Evolutionary conservation across 2,329 filamentous ascomycete species (phyloP).

Genomic region (Fusarium camptoceras): DNA sequence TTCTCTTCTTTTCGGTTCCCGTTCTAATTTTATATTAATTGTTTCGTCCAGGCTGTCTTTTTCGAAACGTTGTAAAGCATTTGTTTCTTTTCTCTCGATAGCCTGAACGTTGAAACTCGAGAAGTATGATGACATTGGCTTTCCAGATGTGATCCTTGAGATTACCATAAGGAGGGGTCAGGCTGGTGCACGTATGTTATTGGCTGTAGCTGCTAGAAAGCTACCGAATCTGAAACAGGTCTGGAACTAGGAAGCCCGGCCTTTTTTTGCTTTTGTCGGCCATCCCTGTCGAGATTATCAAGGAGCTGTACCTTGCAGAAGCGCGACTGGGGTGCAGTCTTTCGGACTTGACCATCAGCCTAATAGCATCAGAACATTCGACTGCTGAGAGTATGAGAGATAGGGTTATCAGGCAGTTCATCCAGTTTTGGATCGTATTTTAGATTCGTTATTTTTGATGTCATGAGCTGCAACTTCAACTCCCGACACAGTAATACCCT

Average conservation of each 20-base stretch:
- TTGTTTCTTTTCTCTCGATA: constrained; percentile 12
- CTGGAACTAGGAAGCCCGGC: constrained; percentile 26
- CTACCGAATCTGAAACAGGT: constrained; percentile 34
- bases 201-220: constrained; percentile 22
- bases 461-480: not conserved
- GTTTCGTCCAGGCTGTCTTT: constrained; percentile 5
- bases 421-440: not conserved
- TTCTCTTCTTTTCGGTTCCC: not conserved
- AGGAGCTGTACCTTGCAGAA: constrained; percentile 39
- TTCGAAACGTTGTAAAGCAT: constrained; percentile 6
- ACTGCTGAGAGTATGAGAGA: not conserved
- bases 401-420: not conserved
- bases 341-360: not conserved
- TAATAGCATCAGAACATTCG: not conserved
- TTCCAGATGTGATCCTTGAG: not conserved
- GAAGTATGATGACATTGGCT: constrained; percentile 4
- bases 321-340: constrained; percentile 13
- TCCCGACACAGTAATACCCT: not conserved
- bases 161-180: constrained; percentile 15
- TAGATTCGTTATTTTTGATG: not conserved
- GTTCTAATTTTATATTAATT: constrained; percentile 22
- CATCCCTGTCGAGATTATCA: constrained; percentile 28
- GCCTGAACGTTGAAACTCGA: constrained; percentile 15
- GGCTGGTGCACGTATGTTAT: constrained; percentile 4
- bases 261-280: not conserved